A percentile compares a stretch with the other conserved stretches of the same genome.
Evolutionary conservation across 345 rosid species (phyloP).

Genomic region (Salix dunnii): DNA sequence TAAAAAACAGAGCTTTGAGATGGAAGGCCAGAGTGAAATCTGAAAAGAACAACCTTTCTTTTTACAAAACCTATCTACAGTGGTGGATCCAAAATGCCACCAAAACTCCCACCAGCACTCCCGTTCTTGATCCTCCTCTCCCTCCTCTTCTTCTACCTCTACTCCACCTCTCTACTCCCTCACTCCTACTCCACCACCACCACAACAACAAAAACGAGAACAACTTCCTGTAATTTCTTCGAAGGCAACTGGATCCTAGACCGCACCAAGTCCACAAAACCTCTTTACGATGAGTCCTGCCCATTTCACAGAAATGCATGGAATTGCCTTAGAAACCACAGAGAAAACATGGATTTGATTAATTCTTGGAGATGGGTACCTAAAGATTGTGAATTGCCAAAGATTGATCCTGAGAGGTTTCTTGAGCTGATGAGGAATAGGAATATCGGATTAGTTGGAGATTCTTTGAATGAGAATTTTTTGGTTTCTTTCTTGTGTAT

Average conservation of each 20-base stretch:
- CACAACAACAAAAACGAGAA: slow-evolving; percentile 5
- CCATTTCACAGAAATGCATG: slow-evolving; percentile 93
- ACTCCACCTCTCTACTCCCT: slow-evolving; percentile 40
- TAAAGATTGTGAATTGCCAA: slow-evolving; percentile 48
- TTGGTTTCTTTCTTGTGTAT: slow-evolving; percentile 72
- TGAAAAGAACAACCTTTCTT: background rate
- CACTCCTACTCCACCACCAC: slow-evolving; percentile 21
- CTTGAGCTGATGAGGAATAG: slow-evolving; percentile 59
- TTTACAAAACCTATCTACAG: no score
- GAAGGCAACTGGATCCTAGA: slow-evolving; percentile 62
- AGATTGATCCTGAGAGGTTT: slow-evolving; percentile 55
- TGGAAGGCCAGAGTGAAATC: no score
- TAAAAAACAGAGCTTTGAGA: no score
- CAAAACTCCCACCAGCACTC: slow-evolving; percentile 50
- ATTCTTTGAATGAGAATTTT: slow-evolving; percentile 86
- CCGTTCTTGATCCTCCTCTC: slow-evolving; percentile 49
- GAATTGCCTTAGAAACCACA: slow-evolving; percentile 72
- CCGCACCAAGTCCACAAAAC: slow-evolving; percentile 29
- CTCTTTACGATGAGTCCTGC: slow-evolving; percentile 72
- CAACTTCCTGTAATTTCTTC: slow-evolving; percentile 63
- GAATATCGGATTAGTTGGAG: slow-evolving; percentile 86
- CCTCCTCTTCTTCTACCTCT: slow-evolving; percentile 48
- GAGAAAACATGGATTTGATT: slow-evolving; percentile 61
- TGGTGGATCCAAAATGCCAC: slow-evolving; percentile 39
- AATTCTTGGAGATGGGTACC: slow-evolving; percentile 94